Evolutionary conservation across 208 protist species (phyloP).

Genomic region (Crithidia bombi): DNA sequence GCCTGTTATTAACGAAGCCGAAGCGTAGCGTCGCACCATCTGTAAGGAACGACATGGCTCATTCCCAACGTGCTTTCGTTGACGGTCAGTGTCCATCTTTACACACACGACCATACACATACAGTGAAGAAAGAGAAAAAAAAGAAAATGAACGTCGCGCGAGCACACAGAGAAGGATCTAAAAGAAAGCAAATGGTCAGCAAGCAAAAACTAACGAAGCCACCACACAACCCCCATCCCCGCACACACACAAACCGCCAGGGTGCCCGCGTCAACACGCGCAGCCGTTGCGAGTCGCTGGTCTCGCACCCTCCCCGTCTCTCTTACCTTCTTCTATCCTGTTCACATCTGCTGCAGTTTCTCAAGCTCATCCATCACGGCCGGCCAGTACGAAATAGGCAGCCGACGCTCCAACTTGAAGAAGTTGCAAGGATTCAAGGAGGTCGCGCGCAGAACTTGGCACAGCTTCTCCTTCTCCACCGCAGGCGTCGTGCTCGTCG

Average conservation of each 20-base stretch:
- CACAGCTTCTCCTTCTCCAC: conserved; percentile 78
- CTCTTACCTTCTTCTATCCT: no score
- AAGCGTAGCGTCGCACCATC: no score
- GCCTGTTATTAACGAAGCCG: no score
- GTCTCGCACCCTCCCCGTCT: no score
- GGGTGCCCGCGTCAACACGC: no score
- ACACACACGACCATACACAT: neutral
- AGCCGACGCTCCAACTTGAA: conserved; percentile 73
- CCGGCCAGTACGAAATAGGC: conserved; percentile 81
- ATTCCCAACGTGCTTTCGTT: no score
- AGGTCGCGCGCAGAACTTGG: conserved; percentile 51
- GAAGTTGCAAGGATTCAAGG: conserved; percentile 38
- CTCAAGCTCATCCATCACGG: conserved; percentile 57
- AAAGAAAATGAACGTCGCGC: neutral
- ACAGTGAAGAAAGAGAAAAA: neutral
- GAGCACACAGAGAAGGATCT: neutral
- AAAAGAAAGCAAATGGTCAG: neutral
- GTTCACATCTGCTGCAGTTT: conserved; percentile 32
- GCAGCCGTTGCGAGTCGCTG: no score
- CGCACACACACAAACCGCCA: no score
- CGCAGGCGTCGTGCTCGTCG: conserved; percentile 42
- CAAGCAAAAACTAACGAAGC: no score
- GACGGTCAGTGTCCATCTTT: no score
- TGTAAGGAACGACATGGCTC: no score
- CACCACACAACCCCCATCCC: no score